Evolutionary conservation across 352 stramenopile species (phyloP).

Genomic region (Thalassiosira exigua): DNA sequence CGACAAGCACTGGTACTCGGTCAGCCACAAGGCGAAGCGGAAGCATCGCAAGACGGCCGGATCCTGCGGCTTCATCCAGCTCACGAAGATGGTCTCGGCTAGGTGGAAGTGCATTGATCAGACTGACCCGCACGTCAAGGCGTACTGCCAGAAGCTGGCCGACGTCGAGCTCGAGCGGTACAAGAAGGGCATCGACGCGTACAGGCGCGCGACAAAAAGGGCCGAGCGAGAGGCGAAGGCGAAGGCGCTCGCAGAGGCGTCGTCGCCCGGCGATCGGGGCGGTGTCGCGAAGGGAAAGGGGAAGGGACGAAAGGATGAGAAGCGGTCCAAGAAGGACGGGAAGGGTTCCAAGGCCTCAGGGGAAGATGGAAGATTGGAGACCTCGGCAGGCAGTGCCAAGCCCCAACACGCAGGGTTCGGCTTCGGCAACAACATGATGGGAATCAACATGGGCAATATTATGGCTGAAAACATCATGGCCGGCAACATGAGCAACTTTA

Average conservation of each 20-base stretch:
- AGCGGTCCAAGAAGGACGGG: neutral
- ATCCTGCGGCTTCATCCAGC: conserved; percentile 46
- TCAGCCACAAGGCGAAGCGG: conserved; percentile 44
- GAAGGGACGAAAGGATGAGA: neutral
- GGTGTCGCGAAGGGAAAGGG: neutral
- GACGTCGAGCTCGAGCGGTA: conserved; percentile 44
- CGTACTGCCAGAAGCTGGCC: conserved; percentile 47
- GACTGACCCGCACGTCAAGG: conserved; percentile 36
- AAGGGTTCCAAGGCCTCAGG: neutral
- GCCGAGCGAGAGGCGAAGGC: neutral
- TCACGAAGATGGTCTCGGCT: conserved; percentile 55
- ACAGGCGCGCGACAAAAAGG: conserved; percentile 30
- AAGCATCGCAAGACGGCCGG: conserved; percentile 55
- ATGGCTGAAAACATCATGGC: neutral
- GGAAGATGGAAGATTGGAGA: neutral
- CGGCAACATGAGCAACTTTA: neutral
- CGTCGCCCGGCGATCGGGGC: neutral
- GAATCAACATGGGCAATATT: neutral
- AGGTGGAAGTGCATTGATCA: conserved; percentile 45
- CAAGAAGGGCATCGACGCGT: conserved; percentile 40
- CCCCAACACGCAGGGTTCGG: neutral
- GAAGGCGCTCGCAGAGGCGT: neutral
- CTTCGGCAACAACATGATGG: neutral
- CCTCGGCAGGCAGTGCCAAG: neutral
- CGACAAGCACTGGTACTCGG: conserved; percentile 51